Percentiles rank a stretch among this genome's conserved stretches.
Conservation (phyloP, 139 green algal species). For the Zygnema cylindricum region DNA sequence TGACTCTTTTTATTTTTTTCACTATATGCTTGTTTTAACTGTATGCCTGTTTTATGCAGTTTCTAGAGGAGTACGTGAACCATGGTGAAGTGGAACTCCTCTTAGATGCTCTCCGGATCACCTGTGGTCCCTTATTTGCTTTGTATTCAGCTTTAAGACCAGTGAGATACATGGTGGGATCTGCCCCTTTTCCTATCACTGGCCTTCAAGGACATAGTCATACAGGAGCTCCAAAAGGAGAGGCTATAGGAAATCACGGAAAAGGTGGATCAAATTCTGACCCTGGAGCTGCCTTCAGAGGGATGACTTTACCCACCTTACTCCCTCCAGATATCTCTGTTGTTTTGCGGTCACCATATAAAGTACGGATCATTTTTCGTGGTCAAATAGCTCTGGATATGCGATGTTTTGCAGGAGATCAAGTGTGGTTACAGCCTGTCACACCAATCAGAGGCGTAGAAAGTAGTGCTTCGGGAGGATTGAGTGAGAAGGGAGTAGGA, state of each 20-base stretch:
- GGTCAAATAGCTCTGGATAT: conserved; percentile 44
- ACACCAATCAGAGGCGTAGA: not conserved
- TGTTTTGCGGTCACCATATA: conserved; percentile 1
- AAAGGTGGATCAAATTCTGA: not conserved
- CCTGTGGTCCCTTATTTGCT: conserved; percentile 19
- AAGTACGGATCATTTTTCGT: not conserved
- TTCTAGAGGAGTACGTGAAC: conserved; percentile 46
- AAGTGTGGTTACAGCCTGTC: conserved; percentile 52
- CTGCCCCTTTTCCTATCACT: not conserved
- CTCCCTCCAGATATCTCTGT: not conserved
- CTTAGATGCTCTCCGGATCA: conserved; percentile 42
- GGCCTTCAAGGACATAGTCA: not conserved
- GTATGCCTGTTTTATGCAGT: conserved; percentile 18
- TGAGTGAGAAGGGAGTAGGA: conserved; percentile 24
- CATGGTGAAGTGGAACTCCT: conserved; percentile 36
- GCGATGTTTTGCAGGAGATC: conserved; percentile 47
- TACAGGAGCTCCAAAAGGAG: not conserved
- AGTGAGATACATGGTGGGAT: not conserved
- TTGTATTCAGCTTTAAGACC: conserved; percentile 34
- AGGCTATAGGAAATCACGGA: not conserved
- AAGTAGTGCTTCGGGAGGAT: not conserved
- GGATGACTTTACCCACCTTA: not conserved
- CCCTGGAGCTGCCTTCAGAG: not conserved
- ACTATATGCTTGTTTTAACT: no score
- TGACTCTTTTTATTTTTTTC: no score